Evolutionary conservation across 2,329 filamentous ascomycete species (phyloP).

Genomic region (Alternaria ethzedia): DNA sequence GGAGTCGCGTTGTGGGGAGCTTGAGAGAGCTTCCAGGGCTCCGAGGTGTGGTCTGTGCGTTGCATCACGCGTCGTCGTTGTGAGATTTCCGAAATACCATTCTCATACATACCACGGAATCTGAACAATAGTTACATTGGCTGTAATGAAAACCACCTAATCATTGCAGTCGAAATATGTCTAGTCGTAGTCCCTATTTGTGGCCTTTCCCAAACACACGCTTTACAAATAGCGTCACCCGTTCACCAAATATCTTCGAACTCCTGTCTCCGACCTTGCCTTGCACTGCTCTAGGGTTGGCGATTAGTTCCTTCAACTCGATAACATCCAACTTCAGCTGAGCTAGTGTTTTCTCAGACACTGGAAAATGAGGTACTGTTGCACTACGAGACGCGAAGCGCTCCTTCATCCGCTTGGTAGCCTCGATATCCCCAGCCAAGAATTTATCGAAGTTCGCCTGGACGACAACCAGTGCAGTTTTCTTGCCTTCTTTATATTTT

Average conservation of each 20-base stretch:
- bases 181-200: too few relatives aligned
- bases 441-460: not conserved
- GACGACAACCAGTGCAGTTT: not conserved
- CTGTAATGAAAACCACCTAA: too few relatives aligned
- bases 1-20: constrained; percentile 6
- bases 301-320: not conserved
- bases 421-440: not conserved
- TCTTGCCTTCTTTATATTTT: rapidly evolving
- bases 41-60: constrained; percentile 12
- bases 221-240: not conserved
- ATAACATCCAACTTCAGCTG: not conserved
- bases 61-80: not conserved
- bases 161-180: too few relatives aligned
- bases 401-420: not conserved
- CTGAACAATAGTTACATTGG: too few relatives aligned
- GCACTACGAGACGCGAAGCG: too few relatives aligned
- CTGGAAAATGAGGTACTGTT: too few relatives aligned
- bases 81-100: not conserved
- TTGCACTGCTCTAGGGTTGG: too few relatives aligned
- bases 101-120: too few relatives aligned
- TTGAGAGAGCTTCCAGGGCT: not conserved
- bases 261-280: not conserved
- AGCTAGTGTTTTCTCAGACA: not conserved
- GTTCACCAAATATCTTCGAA: not conserved
- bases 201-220: not conserved